Evolutionary conservation across 2,329 filamentous ascomycete species (phyloP).

Genomic region (Xylariales sp.): DNA sequence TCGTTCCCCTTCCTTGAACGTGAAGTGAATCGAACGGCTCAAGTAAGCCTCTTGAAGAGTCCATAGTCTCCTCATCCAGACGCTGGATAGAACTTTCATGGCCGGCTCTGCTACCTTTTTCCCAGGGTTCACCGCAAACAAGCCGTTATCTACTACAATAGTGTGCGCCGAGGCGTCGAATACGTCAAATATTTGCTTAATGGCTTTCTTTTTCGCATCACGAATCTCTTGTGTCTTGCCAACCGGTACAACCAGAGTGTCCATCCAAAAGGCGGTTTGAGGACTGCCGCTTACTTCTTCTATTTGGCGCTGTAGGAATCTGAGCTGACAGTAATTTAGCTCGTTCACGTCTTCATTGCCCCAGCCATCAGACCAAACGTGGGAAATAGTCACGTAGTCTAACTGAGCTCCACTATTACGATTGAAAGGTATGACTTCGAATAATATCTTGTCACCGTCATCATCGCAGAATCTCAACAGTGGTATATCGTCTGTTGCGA

Average conservation of each 20-base stretch:
- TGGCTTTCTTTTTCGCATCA: neutral
- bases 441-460: neutral
- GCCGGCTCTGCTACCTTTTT: conserved; percentile 2
- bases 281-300: neutral
- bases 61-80: conserved; percentile 6
- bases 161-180: conserved; percentile 1
- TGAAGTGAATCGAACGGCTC: conserved; percentile 1
- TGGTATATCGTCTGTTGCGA: neutral
- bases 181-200: conserved; percentile 3
- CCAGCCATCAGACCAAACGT: conserved; percentile 6
- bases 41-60: conserved; percentile 5
- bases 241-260: conserved; percentile 3
- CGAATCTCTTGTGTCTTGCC: neutral
- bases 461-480: neutral
- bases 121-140: conserved; percentile 1
- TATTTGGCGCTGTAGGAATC: conserved; percentile 1
- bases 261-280: conserved; percentile 3
- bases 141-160: conserved; percentile 3
- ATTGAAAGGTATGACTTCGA: neutral
- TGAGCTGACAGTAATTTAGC: neutral
- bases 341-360: conserved; percentile 4
- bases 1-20: neutral
- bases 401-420: neutral
- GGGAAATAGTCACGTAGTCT: conserved; percentile 2
- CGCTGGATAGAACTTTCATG: conserved; percentile 2